Conservation (phyloP, 1,284 basidiomycete genomes). For the Schizophyllum amplum region DNA sequence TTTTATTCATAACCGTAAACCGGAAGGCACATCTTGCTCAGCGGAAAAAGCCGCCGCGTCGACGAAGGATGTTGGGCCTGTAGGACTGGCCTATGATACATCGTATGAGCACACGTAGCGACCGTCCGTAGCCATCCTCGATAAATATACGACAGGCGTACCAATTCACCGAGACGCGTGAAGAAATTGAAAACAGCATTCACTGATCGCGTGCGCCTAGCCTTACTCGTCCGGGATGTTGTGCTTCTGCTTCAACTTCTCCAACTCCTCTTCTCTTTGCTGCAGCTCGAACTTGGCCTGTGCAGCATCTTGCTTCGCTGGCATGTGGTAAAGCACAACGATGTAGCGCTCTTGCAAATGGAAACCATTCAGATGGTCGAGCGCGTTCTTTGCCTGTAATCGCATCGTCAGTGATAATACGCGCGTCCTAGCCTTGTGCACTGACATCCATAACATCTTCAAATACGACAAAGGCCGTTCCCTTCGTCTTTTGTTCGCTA, state of each 20-base stretch:
- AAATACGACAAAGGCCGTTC: slow-evolving; percentile 93
- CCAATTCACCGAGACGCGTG: too few relatives aligned
- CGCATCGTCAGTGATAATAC: not conserved
- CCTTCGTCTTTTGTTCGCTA: slow-evolving; percentile 86
- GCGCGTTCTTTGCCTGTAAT: slow-evolving; percentile 83
- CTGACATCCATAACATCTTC: slow-evolving; percentile 86
- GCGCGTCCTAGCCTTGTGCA: slow-evolving; percentile 10
- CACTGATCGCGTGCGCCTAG: not conserved
- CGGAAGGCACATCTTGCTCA: too few relatives aligned
- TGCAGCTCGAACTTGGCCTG: slow-evolving; percentile 91
- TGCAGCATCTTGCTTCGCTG: slow-evolving; percentile 87
- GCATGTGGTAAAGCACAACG: slow-evolving; percentile 96
- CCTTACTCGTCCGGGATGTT: slow-evolving; percentile 65
- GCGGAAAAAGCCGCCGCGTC: too few relatives aligned
- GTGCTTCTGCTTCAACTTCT: slow-evolving; percentile 81
- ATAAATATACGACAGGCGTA: too few relatives aligned
- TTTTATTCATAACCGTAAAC: too few relatives aligned
- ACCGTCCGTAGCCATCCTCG: too few relatives aligned
- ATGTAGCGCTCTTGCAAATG: slow-evolving; percentile 98
- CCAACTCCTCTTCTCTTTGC: slow-evolving; percentile 86
- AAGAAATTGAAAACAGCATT: not conserved
- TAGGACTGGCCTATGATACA: not conserved
- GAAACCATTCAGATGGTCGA: slow-evolving; percentile 96
- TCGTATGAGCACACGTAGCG: not conserved
- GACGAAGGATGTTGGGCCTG: too few relatives aligned